Percentiles rank a stretch among this genome's conserved stretches.
These are phyloP conservation scores for Babesia microti DNA, from an alignment of 169 alveolate genomes.

Conservation along the genomic window DNA sequence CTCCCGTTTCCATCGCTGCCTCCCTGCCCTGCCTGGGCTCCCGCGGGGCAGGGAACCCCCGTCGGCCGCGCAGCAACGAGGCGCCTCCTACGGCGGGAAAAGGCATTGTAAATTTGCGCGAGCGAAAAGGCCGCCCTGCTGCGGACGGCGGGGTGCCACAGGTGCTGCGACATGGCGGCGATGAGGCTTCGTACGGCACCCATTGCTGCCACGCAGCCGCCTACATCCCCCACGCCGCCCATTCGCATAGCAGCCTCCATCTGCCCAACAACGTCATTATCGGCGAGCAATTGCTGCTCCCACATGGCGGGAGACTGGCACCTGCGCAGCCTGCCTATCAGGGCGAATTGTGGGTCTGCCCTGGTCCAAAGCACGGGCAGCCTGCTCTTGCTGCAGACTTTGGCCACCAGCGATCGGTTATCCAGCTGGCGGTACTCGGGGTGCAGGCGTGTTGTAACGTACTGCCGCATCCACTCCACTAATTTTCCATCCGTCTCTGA, in stretches of 20 bases:
- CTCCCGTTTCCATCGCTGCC: too few species aligned
- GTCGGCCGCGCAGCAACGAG: too few species aligned
- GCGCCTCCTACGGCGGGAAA: too few species aligned
- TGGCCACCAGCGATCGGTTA: conserved; percentile 71
- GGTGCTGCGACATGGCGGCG: too few species aligned
- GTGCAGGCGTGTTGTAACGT: conserved; percentile 35
- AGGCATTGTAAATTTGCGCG: too few species aligned
- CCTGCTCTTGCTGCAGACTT: conserved; percentile 64
- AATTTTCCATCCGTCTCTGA: conserved; percentile 33
- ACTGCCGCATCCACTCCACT: conserved; percentile 45
- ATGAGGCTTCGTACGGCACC: too few species aligned
- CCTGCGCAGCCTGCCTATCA: conserved; percentile 60
- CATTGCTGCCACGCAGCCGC: too few species aligned
- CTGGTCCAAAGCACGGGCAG: conserved; percentile 71
- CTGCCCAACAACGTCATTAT: conserved; percentile 54
- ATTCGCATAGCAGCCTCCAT: conserved; percentile 67
- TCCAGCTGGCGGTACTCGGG: conserved; percentile 53
- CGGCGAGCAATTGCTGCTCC: conserved; percentile 74
- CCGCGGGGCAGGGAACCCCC: too few species aligned
- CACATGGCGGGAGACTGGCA: conserved; percentile 71
- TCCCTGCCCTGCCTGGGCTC: too few species aligned
- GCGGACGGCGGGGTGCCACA: conserved; percentile 42
- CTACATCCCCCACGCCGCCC: too few species aligned
- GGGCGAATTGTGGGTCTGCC: conserved; percentile 54
- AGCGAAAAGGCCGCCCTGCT: conserved; percentile 28